Base-by-base conservation (phyloP, 2,329 filamentous ascomycete species). In the Exserohilum rostratum region DNA sequence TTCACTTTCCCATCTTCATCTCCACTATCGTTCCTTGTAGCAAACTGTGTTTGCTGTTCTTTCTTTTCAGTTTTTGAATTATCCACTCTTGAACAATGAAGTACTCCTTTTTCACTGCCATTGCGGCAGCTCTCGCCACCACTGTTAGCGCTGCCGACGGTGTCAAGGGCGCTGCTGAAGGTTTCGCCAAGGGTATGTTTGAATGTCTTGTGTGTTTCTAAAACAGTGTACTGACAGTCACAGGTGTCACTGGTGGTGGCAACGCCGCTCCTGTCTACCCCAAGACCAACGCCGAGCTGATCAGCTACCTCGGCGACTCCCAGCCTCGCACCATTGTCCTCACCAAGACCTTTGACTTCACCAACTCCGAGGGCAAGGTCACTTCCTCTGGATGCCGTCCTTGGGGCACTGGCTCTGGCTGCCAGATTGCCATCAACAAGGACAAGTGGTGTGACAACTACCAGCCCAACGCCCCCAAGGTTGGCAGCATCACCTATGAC, bases 371-470 rank as follows among this genome's bases (percentile, higher is more conserved):
- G 69, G 85, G 85, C 34, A 81, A 77, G 3, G 77, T 76, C 29
- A 82, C 77, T 25, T 79, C 71, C 35, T 79, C 77, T 13, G 85
- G 85, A 18, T 88, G 86, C 64, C 80, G 84, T 13, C 85, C 85
- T 20, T 71, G 69, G 62, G 71, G 71, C 12, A 74, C 71, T 54
- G 84, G 82, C 33, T 84, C 82, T 22, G 79, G 69, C 10, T 85
- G 85, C 73, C 85, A 88, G 77, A 63, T 80, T 37, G 82, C 85
- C 59, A 86, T 88, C 70, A 77, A 84, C 76, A 74, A 85, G 67
- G 66, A 78, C 66, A 85, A 83, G 81, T 87, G 85, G 72, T 71
- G 67, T 46, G 76, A 69, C 50, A 86, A 86, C 76, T 84, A 87
- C 70, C 76, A 87, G 72, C 75, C 82, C 48, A 76, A 77, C 31